Percentiles rank a stretch among this genome's conserved stretches.
Conservation (phyloP, 805 yeast genomes). For the Teunomyces gatunensis region DNA sequence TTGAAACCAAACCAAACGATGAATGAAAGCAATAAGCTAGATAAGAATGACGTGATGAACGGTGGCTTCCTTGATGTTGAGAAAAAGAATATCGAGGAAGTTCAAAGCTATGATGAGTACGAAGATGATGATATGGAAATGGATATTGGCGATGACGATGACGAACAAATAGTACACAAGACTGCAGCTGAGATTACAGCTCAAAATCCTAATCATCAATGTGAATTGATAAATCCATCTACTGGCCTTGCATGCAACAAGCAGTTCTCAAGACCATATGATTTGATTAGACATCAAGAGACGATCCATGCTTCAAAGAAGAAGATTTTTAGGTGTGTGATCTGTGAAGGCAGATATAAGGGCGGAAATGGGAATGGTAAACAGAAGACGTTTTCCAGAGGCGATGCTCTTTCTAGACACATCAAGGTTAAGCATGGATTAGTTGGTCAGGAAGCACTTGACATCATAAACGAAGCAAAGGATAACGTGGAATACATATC, state of each 20-base stretch:
- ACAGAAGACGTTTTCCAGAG: conserved; percentile 45
- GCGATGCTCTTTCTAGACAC: conserved; percentile 46
- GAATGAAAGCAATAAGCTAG: conserved; percentile 5
- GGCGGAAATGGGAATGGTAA: conserved; percentile 52
- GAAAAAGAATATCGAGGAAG: conserved; percentile 4
- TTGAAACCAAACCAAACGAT: conserved; percentile 4
- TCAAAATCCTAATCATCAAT: conserved; percentile 48
- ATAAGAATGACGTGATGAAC: conserved; percentile 10
- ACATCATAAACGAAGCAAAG: conserved; percentile 71
- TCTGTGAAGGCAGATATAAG: conserved; percentile 44
- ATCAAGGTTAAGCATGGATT: conserved; percentile 81
- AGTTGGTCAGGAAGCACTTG: conserved; percentile 62
- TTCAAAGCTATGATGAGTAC: conserved; percentile 3
- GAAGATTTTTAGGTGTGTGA: conserved; percentile 45
- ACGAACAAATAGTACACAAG: conserved; percentile 6
- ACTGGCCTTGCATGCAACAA: conserved; percentile 67
- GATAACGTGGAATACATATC: conserved; percentile 65
- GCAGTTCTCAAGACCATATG: conserved; percentile 73
- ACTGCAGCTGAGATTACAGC: conserved; percentile 33
- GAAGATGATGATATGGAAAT: conserved; percentile 7
- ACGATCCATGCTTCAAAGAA: conserved; percentile 47
- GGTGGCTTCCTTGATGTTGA: conserved; percentile 12
- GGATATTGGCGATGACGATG: conserved; percentile 5
- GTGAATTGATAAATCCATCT: conserved; percentile 57
- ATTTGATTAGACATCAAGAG: conserved; percentile 45